A percentile compares a stretch with the other conserved stretches of the same genome.
Conservation (phyloP, 2,329 filamentous ascomycete genomes). For the Colletotrichum sp. region DNA sequence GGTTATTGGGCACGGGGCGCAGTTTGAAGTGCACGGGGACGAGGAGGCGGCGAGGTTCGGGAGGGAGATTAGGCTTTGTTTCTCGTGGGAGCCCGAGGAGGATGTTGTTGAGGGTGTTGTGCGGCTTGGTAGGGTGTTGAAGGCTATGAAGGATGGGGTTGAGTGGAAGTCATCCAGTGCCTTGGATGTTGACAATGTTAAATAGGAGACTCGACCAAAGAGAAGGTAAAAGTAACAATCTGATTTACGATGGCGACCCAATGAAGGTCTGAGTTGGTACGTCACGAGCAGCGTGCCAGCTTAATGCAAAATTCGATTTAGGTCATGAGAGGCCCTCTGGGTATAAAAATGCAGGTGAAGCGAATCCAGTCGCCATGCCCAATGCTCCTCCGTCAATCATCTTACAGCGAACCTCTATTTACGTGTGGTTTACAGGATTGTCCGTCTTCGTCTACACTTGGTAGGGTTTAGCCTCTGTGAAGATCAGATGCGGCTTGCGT, state of each 20-base stretch:
- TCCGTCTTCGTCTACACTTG: conserved; percentile 38
- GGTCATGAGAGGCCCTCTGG: neutral
- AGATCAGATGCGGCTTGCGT: conserved; percentile 87
- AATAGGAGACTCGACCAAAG: neutral
- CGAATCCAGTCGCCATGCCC: neutral
- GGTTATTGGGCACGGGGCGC: conserved; percentile 69
- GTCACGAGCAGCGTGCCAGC: neutral
- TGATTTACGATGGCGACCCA: neutral
- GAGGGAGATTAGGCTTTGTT: conserved; percentile 69
- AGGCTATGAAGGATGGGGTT: conserved; percentile 33
- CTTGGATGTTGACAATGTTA: conserved; percentile 14
- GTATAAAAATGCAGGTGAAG: conserved; percentile 12
- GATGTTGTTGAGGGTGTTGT: conserved; percentile 70
- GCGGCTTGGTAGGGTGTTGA: conserved; percentile 59
- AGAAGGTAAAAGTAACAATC: neutral
- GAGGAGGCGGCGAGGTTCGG: conserved; percentile 59
- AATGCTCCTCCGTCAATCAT: neutral
- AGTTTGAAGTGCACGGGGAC: conserved; percentile 72
- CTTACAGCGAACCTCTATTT: neutral
- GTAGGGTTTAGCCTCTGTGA: conserved; percentile 68
- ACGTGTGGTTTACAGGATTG: neutral
- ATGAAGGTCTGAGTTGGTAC: neutral
- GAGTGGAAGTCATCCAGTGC: conserved; percentile 16
- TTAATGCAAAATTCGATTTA: neutral
- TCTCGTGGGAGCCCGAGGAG: conserved; percentile 73